These are phyloP conservation scores for Aspergillus hancockii DNA, from an alignment of 495 filamentous ascomycete species.

Conservation along the genomic window DNA sequence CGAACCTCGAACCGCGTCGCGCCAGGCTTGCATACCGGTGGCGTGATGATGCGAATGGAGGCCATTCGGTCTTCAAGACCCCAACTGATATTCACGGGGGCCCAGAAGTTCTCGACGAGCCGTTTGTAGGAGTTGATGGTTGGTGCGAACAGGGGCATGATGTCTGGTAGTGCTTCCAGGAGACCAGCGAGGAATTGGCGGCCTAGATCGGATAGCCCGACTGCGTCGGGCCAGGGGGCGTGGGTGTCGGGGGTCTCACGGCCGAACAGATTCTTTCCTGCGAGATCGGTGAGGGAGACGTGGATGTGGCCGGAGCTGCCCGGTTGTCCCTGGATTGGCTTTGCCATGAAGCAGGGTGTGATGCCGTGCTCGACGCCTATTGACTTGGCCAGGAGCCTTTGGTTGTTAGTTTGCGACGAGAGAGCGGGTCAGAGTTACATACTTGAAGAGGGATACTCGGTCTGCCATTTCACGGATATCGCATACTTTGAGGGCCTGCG, in stretches of 20 bases:
- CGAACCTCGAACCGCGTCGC: constrained; percentile 86
- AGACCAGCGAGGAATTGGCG: constrained; percentile 87
- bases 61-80: constrained; percentile 90
- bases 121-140: constrained; percentile 95
- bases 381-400: constrained; percentile 76
- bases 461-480: constrained; percentile 81
- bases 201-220: constrained; percentile 76
- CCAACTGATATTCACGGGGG: constrained; percentile 92
- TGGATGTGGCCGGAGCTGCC: constrained; percentile 94
- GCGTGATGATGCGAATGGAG: constrained; percentile 80
- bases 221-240: constrained; percentile 68
- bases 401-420: constrained; percentile 1
- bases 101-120: constrained; percentile 96
- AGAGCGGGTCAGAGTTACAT: constrained; percentile 14
- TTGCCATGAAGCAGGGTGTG: constrained; percentile 96
- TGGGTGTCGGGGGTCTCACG: constrained; percentile 66
- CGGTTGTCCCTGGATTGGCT: constrained; percentile 80
- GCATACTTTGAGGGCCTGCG: constrained; percentile 66
- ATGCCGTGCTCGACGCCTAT: constrained; percentile 78
- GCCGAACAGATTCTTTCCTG: constrained; percentile 71
- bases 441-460: constrained; percentile 83
- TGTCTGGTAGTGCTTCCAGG: constrained; percentile 79
- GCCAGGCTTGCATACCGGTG: constrained; percentile 72
- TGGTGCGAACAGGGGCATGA: constrained; percentile 90
- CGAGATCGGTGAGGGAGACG: constrained; percentile 66